phyloP scores from a whole-genome alignment of 345 rosid genomes.

The Lumnitzera racemosa region DNA sequence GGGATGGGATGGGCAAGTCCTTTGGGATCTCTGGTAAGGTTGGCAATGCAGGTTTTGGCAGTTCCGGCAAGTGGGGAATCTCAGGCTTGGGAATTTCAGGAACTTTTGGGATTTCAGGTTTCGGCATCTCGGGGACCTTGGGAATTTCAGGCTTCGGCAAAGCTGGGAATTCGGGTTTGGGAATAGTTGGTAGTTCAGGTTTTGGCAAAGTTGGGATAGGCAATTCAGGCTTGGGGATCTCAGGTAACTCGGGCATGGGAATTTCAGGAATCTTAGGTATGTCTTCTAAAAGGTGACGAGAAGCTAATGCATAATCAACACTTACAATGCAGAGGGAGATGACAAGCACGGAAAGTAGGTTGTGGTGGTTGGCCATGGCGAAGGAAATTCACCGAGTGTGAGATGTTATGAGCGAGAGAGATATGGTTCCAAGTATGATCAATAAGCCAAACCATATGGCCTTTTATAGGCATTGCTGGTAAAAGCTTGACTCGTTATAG shows the following conservation, averaged over 20 bases:
- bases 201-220: neutral
- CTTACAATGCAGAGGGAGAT: too few relatives aligned
- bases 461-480: too few relatives aligned
- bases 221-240: too few relatives aligned
- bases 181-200: neutral
- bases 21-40: conserved; percentile 12
- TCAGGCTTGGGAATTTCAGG: neutral
- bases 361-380: too few relatives aligned
- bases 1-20: conserved; percentile 8
- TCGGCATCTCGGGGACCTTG: neutral
- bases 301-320: too few relatives aligned
- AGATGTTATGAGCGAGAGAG: too few relatives aligned
- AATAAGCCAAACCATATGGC: too few relatives aligned
- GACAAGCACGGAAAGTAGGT: too few relatives aligned
- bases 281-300: too few relatives aligned
- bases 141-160: conserved; percentile 10
- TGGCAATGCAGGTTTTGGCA: conserved; percentile 3
- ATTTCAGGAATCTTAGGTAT: neutral
- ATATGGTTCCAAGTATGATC: too few relatives aligned
- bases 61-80: conserved; percentile 2
- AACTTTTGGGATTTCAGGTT: neutral
- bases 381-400: too few relatives aligned
- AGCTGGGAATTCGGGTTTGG: conserved; percentile 3
- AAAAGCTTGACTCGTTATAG: too few relatives aligned
- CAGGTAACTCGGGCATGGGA: conserved; percentile 1